A percentile compares a stretch with the other conserved stretches of the same genome.
Evolutionary conservation across 2,329 filamentous ascomycete genomes (phyloP).

Genomic region (Aciculosporium take): DNA sequence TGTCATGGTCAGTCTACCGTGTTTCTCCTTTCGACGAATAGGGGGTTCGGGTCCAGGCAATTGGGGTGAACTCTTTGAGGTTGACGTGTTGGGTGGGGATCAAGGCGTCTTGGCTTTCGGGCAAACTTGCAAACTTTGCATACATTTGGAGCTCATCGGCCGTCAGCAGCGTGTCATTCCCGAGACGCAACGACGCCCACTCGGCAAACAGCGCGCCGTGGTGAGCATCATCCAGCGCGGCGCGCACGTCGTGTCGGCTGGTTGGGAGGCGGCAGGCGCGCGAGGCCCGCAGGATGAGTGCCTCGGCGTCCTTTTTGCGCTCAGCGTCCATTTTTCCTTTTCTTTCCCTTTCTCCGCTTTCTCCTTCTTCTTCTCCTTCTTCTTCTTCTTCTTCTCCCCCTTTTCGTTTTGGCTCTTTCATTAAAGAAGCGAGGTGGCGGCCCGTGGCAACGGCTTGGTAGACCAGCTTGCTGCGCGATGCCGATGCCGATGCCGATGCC

Average conservation of each 20-base stretch:
- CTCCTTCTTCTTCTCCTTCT: no score
- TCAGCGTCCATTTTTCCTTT: constrained; percentile 15
- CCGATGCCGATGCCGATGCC: no score
- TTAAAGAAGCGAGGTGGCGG: constrained; percentile 19
- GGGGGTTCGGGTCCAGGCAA: no score
- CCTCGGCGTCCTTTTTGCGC: constrained; percentile 17
- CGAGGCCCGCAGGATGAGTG: constrained; percentile 19
- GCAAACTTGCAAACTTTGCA: no score
- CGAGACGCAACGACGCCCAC: constrained; percentile 37
- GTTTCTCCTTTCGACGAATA: no score
- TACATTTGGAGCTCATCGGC: constrained; percentile 40
- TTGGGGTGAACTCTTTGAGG: no score
- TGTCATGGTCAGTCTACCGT: neutral
- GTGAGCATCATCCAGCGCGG: constrained; percentile 21
- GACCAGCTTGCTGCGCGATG: no score
- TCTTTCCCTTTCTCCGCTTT: no score
- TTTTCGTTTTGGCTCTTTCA: no score
- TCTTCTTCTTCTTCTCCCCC: no score
- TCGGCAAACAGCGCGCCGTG: constrained; percentile 24
- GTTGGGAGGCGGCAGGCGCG: constrained; percentile 18
- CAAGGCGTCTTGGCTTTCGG: neutral
- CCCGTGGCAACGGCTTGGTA: constrained; percentile 5
- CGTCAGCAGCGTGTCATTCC: constrained; percentile 36
- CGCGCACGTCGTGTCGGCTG: constrained; percentile 23
- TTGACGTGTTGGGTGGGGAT: no score